Evolutionary conservation across 1,284 basidiomycete genomes (phyloP).

Genomic region (Ceratobasidium sp.): DNA sequence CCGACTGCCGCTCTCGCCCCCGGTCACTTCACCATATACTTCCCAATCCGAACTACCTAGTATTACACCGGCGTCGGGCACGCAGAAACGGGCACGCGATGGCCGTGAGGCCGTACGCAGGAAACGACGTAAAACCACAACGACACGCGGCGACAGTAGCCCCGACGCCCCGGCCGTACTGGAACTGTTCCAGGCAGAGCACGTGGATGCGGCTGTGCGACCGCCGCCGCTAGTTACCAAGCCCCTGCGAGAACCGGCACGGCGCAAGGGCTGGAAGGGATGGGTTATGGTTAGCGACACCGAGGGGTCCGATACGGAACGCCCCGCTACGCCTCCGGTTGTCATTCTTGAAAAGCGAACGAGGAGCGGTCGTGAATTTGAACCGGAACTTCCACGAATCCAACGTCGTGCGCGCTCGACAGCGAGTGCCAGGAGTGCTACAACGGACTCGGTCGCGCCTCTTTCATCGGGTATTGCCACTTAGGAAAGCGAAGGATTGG

Average conservation of each 20-base stretch:
- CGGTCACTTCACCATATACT: slow-evolving; percentile 28
- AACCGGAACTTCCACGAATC: slow-evolving; percentile 4
- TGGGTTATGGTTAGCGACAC: slow-evolving; percentile 33
- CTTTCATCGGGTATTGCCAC: slow-evolving; percentile 15
- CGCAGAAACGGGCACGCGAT: slow-evolving; percentile 5
- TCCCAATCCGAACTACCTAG: slow-evolving; percentile 3
- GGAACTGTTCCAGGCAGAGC: slow-evolving; percentile 1
- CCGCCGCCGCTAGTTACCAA: background rate
- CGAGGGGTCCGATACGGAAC: slow-evolving; percentile 26
- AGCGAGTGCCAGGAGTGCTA: background rate
- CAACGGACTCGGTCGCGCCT: slow-evolving; percentile 17
- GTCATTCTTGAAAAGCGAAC: slow-evolving; percentile 20
- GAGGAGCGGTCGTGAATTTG: slow-evolving; percentile 33
- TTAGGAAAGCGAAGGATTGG: background rate
- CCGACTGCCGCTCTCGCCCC: slow-evolving; percentile 13
- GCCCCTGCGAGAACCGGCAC: slow-evolving; percentile 6
- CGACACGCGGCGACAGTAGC: background rate
- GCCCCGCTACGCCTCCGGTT: slow-evolving; percentile 5
- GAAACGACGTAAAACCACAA: slow-evolving; percentile 28
- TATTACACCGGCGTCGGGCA: background rate
- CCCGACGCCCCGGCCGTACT: background rate
- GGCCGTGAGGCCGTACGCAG: slow-evolving; percentile 19
- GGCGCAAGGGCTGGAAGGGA: slow-evolving; percentile 31
- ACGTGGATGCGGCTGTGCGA: slow-evolving; percentile 20
- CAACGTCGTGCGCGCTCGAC: slow-evolving; percentile 10